phyloP scores from a whole-genome alignment of 2,329 filamentous ascomycete species.

The Myriangium duriaei region DNA sequence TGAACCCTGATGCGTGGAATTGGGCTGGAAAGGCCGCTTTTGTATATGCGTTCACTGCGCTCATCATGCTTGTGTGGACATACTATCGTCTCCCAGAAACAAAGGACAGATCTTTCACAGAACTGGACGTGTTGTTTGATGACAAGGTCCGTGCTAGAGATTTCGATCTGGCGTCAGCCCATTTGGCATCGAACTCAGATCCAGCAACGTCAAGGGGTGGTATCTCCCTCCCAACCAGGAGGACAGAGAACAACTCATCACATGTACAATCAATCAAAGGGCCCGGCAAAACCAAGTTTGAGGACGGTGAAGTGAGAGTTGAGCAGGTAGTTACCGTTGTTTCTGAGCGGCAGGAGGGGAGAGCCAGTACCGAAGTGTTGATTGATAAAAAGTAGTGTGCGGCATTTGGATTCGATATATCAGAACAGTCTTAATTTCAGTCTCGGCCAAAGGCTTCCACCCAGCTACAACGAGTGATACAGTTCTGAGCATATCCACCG shows the following conservation, averaged over 20 bases:
- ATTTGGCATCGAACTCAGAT: background rate
- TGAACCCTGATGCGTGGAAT: conserved; percentile 15
- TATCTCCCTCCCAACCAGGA: background rate
- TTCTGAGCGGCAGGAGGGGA: background rate
- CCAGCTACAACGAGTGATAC: too few species aligned
- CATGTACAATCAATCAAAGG: background rate
- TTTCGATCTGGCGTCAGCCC: background rate
- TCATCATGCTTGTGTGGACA: conserved; percentile 37
- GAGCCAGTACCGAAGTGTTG: background rate
- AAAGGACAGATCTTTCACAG: conserved; percentile 40
- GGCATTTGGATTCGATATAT: too few species aligned
- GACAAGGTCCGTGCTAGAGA: background rate
- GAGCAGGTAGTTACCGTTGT: background rate
- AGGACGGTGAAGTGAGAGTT: background rate
- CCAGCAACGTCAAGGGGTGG: background rate
- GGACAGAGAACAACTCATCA: background rate
- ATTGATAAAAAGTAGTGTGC: too few species aligned
- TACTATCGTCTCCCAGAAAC: conserved; percentile 44
- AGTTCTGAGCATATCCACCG: too few species aligned
- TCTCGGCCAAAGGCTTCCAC: too few species aligned
- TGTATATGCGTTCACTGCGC: conserved; percentile 32
- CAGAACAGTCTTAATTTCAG: too few species aligned
- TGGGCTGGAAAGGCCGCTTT: conserved; percentile 21
- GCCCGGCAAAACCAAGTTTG: background rate
- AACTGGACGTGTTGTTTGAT: conserved; percentile 46